A percentile compares a stretch with the other conserved stretches of the same genome.
phyloP scores from a whole-genome alignment of 75 land plant species.

The Cupressus sempervirens region DNA sequence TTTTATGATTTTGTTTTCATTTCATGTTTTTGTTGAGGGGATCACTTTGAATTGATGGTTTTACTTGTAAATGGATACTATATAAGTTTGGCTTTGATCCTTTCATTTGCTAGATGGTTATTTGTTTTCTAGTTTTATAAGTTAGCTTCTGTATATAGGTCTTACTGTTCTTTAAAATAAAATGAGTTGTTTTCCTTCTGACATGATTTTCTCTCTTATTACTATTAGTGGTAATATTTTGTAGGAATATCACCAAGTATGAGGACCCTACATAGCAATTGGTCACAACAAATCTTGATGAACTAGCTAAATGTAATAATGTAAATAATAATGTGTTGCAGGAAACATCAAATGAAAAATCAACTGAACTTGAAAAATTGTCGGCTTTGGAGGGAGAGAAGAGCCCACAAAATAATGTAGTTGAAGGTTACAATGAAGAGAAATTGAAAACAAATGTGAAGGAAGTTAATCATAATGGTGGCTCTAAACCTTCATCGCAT shows the following conservation, averaged over 20 bases:
- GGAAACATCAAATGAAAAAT: neutral
- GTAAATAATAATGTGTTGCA: neutral
- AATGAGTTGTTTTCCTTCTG: constrained; percentile 1
- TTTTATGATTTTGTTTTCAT: neutral
- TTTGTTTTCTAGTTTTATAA: neutral
- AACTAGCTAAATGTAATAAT: constrained; percentile 22
- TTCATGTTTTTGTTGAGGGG: neutral
- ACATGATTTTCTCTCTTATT: constrained; percentile 5
- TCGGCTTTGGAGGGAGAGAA: neutral
- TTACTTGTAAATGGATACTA: neutral
- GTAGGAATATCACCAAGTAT: constrained; percentile 79
- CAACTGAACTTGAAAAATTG: neutral
- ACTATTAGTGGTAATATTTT: neutral
- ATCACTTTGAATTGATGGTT: neutral
- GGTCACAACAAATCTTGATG: constrained; percentile 78
- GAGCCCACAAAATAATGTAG: constrained; percentile 5
- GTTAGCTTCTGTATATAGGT: neutral
- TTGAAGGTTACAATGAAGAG: neutral
- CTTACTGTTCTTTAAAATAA: neutral
- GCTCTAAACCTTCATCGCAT: constrained; percentile 21
- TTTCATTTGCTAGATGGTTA: neutral
- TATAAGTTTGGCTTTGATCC: neutral
- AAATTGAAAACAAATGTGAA: neutral
- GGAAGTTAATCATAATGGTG: neutral
- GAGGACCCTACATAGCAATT: constrained; percentile 53